These are phyloP conservation scores for Prunus salicina DNA, from an alignment of 306 rosid species.

Conservation along the genomic window DNA sequence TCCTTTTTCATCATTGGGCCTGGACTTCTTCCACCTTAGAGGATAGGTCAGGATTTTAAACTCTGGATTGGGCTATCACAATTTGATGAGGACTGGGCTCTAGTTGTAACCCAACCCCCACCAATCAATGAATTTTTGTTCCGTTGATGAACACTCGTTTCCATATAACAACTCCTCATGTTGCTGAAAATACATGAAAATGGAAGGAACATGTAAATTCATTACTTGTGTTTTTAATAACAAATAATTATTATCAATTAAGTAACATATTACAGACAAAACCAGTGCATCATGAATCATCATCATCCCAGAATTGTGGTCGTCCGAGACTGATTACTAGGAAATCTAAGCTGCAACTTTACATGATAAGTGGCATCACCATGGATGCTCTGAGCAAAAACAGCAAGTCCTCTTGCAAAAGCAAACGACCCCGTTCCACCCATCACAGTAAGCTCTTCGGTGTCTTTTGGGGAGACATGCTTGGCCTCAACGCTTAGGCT, in stretches of 20 bases:
- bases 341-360: slow-evolving; percentile 58
- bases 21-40: no score
- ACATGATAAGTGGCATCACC: slow-evolving; percentile 47
- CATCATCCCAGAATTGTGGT: slow-evolving; percentile 30
- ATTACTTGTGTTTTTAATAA: no score
- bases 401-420: slow-evolving; percentile 76
- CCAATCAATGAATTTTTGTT: no score
- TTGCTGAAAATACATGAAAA: no score
- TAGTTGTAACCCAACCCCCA: no score
- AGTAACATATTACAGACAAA: not conserved
- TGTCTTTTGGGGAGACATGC: slow-evolving; percentile 31
- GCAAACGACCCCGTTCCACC: slow-evolving; percentile 94
- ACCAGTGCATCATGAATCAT: not conserved
- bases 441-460: slow-evolving; percentile 48
- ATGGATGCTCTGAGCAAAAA: slow-evolving; percentile 37
- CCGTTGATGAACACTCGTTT: no score
- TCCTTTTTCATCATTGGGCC: no score
- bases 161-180: no score
- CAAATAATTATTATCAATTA: not conserved
- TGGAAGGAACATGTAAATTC: no score
- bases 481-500: slow-evolving; percentile 60
- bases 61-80: no score
- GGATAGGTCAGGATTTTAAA: no score
- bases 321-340: slow-evolving; percentile 31
- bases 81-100: no score